Conservation (phyloP, 2,329 filamentous ascomycete genomes). For the Nothophaeocryptopus gaeumannii region DNA sequence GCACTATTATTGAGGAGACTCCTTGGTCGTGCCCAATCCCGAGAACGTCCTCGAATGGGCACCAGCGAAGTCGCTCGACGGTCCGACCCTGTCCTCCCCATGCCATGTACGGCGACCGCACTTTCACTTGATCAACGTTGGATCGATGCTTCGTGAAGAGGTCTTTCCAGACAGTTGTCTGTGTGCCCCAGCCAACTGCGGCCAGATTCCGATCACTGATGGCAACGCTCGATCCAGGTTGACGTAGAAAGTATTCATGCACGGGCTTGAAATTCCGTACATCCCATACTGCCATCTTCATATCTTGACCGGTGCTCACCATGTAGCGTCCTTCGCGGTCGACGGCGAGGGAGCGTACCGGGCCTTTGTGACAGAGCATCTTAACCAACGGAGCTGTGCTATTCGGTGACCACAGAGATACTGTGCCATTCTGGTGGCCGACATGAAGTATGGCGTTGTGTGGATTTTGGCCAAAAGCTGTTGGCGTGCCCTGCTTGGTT, state of each 20-base stretch:
- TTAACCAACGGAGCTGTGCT: constrained; percentile 83
- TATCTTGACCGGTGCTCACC: constrained; percentile 87
- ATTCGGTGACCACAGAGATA: constrained; percentile 95
- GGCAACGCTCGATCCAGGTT: constrained; percentile 76
- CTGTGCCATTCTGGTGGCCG: constrained; percentile 91
- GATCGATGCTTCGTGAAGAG: constrained; percentile 68
- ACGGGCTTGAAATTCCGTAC: constrained; percentile 92
- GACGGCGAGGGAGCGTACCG: constrained; percentile 78
- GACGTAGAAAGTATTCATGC: constrained; percentile 78
- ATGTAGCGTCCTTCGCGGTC: constrained; percentile 93
- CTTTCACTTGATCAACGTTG: constrained; percentile 66
- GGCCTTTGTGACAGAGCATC: constrained; percentile 82
- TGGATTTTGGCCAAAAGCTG: constrained; percentile 81
- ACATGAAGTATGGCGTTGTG: constrained; percentile 89
- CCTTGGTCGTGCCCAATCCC: constrained; percentile 81
- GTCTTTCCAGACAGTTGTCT: constrained; percentile 85
- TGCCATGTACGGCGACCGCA: constrained; percentile 84
- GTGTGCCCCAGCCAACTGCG: constrained; percentile 87
- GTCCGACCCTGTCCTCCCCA: constrained; percentile 84
- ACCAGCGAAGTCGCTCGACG: constrained; percentile 83
- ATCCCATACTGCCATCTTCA: constrained; percentile 93
- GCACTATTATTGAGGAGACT: constrained; percentile 85
- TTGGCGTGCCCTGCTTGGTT: constrained; percentile 79
- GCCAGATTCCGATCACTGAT: constrained; percentile 88
- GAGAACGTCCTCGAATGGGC: constrained; percentile 89